Evolutionary conservation across 495 filamentous ascomycete genomes (phyloP).

Genomic region (Xylaria curta): DNA sequence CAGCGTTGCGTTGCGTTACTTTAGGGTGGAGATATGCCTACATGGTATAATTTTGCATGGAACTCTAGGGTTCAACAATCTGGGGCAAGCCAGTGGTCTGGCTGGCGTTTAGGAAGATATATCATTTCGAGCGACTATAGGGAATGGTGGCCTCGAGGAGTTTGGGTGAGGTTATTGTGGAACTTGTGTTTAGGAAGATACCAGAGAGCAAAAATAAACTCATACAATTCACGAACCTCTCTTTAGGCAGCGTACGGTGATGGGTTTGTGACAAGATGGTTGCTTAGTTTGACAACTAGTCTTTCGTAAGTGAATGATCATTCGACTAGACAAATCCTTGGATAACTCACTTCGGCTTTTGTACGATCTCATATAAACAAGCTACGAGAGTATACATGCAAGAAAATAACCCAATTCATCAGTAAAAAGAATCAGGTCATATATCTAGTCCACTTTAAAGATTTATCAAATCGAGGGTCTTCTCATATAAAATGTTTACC

Average conservation of each 20-base stretch:
- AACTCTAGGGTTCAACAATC: neutral
- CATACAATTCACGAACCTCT: neutral
- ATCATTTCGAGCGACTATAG: slow-evolving; percentile 10
- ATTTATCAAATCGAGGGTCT: neutral
- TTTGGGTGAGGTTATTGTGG: slow-evolving; percentile 6
- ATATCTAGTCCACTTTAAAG: neutral
- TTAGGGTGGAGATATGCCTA: neutral
- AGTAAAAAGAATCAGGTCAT: neutral
- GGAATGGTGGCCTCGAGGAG: neutral
- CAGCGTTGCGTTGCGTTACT: neutral
- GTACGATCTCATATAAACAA: neutral
- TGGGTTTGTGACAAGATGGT: neutral
- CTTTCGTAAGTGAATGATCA: no score
- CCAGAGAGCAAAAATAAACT: slow-evolving; percentile 17
- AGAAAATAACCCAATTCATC: neutral
- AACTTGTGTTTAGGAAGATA: slow-evolving; percentile 27
- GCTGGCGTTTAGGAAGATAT: slow-evolving; percentile 16
- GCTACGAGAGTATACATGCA: neutral
- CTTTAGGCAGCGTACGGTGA: neutral
- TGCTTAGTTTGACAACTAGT: neutral
- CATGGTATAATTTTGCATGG: neutral
- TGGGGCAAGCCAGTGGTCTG: neutral
- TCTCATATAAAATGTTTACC: neutral
- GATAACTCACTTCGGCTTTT: neutral
- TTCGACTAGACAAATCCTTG: no score